Percentiles rank a stretch among this genome's conserved stretches.
Evolutionary conservation across 1,284 basidiomycete genomes (phyloP).

Genomic region (Puccinia novopanici): DNA sequence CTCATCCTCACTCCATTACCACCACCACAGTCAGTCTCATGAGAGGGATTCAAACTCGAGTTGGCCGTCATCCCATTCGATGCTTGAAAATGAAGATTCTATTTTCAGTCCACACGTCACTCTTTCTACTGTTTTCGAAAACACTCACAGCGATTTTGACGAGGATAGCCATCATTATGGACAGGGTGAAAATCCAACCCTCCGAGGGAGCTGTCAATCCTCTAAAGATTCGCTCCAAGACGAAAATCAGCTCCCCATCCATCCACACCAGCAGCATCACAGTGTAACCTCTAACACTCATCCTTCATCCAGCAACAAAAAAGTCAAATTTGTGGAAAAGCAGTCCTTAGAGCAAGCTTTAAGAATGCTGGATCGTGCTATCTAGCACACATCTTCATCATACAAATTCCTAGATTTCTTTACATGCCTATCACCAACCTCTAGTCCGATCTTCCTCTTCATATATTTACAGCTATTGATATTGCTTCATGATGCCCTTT

Average conservation of each 20-base stretch:
- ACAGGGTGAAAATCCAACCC: constrained; percentile 5
- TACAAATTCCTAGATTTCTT: no score
- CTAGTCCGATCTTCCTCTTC: not conserved
- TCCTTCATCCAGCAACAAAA: constrained; percentile 4
- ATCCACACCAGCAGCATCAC: constrained; percentile 9
- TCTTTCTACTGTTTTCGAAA: constrained; percentile 45
- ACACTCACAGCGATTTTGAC: constrained; percentile 23
- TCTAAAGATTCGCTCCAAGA: not conserved
- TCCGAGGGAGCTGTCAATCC: not conserved
- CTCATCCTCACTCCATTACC: not conserved
- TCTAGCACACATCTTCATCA: not conserved
- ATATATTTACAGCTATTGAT: not conserved
- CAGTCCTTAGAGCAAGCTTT: constrained; percentile 42
- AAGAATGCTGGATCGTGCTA: constrained; percentile 40
- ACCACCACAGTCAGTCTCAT: not conserved
- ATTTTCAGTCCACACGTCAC: constrained; percentile 32
- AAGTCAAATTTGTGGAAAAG: constrained; percentile 45
- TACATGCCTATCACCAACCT: not conserved
- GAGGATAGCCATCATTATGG: constrained; percentile 13
- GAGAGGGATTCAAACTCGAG: not conserved
- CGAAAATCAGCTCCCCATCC: not conserved
- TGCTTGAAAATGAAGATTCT: constrained; percentile 29
- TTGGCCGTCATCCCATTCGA: constrained; percentile 20
- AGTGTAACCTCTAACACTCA: not conserved
- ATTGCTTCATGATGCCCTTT: not conserved